Base-by-base conservation (phyloP, 2,329 filamentous ascomycete species). In the Helotiales sp. region DNA sequence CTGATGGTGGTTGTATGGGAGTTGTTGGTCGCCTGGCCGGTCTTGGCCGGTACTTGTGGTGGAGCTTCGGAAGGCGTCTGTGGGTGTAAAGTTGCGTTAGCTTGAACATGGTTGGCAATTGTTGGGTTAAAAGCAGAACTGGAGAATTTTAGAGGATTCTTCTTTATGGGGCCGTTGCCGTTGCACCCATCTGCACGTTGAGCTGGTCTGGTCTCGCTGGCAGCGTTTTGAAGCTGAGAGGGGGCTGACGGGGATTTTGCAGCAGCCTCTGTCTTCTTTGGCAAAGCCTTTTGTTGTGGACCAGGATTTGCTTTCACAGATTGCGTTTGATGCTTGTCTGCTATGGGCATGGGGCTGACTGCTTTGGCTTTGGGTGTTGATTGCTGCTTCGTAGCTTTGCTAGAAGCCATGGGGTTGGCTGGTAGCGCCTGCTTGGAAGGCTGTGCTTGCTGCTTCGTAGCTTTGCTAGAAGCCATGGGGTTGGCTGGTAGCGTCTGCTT, bases 371-470 rank as follows among this genome's bases (percentile, higher is more conserved):
- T 22, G 7, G 20, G 10, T 24, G 28, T 8, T n/a, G 45, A 20
- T n/a, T 52, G 30, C 30, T 26, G 54, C 17, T 59, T 58, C 30
- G 43, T 52, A 64, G 28, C 30, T 4, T 60, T 58, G 28, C 55
- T 28, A 60, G 10, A 20, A 62, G 47, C 32, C 40, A 43, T 47
- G 11, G 40, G 17, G 11, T 13, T 15, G 10, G 52, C 43, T 24
- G 52, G 26, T 24, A 64, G 40, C 47, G 24, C 28, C 30, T 64
- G 63, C 45, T 60, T 43, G 20, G 63, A 64, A 45, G 50, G n/a
- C 22, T 20, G 28, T 8, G 34, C 30, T 37, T 64, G 52, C 30
- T 34, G 52, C 15, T 59, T 47, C 28, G 20, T 59, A 59, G 37
- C 40, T 22, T 50, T 30, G 22, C 43, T 26, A 59, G 20, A 50